Conservation (phyloP, 345 rosid species). For the Excoecaria agallocha region DNA sequence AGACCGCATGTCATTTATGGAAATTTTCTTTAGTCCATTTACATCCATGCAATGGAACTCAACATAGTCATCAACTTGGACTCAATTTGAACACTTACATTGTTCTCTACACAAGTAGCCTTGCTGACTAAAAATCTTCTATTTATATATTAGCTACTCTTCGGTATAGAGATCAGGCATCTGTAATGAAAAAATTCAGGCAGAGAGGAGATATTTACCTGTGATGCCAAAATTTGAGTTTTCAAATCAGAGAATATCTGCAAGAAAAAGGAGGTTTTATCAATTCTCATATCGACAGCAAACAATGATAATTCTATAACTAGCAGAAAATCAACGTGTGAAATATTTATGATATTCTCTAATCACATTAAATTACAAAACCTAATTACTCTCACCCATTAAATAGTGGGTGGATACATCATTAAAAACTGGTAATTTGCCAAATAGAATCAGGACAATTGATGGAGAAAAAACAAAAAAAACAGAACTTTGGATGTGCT, state of each 20-base stretch:
- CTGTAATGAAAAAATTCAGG: background rate
- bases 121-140: background rate
- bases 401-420: background rate
- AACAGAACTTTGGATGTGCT: background rate
- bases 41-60: background rate
- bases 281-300: conserved; percentile 1
- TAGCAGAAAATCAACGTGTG: background rate
- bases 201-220: conserved; percentile 40
- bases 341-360: background rate
- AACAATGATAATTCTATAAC: background rate
- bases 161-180: background rate
- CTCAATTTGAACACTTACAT: background rate
- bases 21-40: background rate
- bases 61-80: background rate
- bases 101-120: background rate
- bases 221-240: conserved; percentile 86
- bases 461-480: background rate
- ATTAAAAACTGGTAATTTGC: background rate
- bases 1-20: background rate
- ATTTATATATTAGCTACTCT: background rate
- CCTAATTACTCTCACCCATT: background rate
- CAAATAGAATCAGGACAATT: background rate
- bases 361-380: background rate
- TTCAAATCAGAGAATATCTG: conserved; percentile 89
- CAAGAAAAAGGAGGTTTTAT: conserved; percentile 20